Conservation (phyloP, 1,284 basidiomycete species). For the Puccinia triticina region DNA sequence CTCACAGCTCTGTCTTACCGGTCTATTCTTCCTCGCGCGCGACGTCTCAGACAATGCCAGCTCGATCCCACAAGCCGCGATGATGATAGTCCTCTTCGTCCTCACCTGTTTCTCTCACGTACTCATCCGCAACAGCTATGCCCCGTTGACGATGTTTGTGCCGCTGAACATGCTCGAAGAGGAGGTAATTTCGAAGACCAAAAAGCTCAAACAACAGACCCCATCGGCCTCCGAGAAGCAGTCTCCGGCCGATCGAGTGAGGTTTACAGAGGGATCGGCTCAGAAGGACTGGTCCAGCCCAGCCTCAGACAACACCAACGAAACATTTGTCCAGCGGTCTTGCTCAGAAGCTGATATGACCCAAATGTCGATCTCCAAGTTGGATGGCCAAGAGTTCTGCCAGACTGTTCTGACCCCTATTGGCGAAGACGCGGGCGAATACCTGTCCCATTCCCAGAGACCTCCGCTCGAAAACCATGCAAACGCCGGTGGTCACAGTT, state of each 20-base stretch:
- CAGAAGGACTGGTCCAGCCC: not conserved
- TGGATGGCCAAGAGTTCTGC: conserved; percentile 4
- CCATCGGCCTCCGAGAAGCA: not conserved
- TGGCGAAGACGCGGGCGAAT: conserved; percentile 20
- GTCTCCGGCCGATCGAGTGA: not conserved
- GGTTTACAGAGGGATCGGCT: not conserved
- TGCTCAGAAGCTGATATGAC: not conserved
- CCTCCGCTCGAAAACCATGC: not conserved
- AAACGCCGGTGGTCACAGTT: not conserved
- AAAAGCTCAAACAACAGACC: not conserved
- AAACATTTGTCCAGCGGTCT: conserved; percentile 9
- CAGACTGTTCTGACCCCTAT: conserved; percentile 32
- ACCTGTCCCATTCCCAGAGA: not conserved
- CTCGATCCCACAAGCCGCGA: conserved; percentile 32
- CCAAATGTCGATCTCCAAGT: not conserved
- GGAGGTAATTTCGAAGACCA: not conserved
- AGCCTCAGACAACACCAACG: not conserved
- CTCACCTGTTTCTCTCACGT: conserved; percentile 38
- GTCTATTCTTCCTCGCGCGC: conserved; percentile 43
- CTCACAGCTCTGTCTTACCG: conserved; percentile 70
- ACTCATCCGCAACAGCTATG: conserved; percentile 40
- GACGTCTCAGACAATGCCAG: conserved; percentile 17
- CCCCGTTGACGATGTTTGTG: conserved; percentile 47
- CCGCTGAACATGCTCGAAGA: conserved; percentile 42
- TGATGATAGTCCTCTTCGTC: conserved; percentile 42